Base-by-base conservation (phyloP, 192 early-diverging fungal genomes). In the Coemansia sp. region DNA sequence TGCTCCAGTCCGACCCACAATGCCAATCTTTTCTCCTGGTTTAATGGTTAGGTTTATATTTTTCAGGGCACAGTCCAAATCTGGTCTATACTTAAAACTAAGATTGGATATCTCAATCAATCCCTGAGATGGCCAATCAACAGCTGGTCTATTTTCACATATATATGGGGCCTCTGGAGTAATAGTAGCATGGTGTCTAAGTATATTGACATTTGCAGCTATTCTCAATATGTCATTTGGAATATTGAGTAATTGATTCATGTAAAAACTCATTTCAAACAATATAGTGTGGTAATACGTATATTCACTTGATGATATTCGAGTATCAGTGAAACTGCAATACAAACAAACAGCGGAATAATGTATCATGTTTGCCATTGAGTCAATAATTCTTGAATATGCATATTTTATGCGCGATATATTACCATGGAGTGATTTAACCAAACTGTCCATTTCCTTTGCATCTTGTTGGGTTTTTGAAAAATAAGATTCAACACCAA, bases 1-100 rank as follows among this genome's bases (percentile, higher is more conserved):
- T 3, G 83, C 83, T 14, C 87, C 85, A 6, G 82, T 84, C 23
- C 76, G 54, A 1, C 76, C 80, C 10, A 79, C 72, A 11, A 82
- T 52, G 35, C 87, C 89, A 48, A 90, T 65, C 35, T 76, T 83
- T 61, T 92, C 88, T 27, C 83, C 75, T 13, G 80, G 37, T 19
- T 49, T 27, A 1, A 83, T 74, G 2, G 39, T 45, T 43, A 87
- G 68, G 0, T 65, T 63, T 0, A 86, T 11, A 12, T 71, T 54
- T 3, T 66, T 60, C 9, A 87, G 63, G 1, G 75, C 78, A 3
- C 22, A 23, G 20, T 16, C 48, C 12, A 58, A 32, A 13, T 67
- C 54, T 2, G 26, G 81, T 0, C 86, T 73, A 23, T 73, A 73
- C 3, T 48, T 62, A 39, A 82, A 68, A 16, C 81, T 74, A 29